These are phyloP conservation scores for Xylaria cubensis DNA, from an alignment of 495 filamentous ascomycete genomes.

Conservation along the genomic window DNA sequence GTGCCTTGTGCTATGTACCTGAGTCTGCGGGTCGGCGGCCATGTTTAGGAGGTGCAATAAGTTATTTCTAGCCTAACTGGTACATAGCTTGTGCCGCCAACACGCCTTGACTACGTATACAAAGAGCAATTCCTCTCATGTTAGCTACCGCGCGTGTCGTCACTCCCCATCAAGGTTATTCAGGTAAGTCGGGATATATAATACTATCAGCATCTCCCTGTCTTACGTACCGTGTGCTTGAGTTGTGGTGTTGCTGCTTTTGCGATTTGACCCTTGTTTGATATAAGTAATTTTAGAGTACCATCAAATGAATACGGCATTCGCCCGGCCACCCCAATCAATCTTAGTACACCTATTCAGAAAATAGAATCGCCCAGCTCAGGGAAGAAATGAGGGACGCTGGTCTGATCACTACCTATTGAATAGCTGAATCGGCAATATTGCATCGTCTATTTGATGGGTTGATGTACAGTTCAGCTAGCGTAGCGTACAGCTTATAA, in stretches of 20 bases:
- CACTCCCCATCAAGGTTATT: neutral
- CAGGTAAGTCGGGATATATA: neutral
- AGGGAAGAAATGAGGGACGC: neutral
- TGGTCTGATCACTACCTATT: constrained; percentile 3
- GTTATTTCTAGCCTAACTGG: constrained; percentile 3
- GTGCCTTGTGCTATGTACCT: constrained; percentile 6
- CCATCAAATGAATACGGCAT: neutral
- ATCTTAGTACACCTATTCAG: neutral
- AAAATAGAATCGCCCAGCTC: neutral
- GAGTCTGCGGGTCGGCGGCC: neutral
- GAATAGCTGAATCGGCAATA: constrained; percentile 5
- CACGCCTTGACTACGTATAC: neutral
- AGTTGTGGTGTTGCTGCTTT: neutral
- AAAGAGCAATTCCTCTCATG: neutral
- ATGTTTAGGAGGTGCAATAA: neutral
- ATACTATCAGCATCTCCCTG: no score
- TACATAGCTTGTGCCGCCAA: neutral
- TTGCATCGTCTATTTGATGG: neutral
- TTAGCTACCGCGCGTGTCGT: constrained; percentile 14
- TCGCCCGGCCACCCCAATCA: neutral
- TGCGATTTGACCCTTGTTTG: neutral
- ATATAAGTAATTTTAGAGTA: neutral
- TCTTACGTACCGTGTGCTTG: neutral
- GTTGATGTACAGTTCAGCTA: constrained; percentile 7
- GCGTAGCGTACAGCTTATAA: constrained; percentile 5